These are phyloP conservation scores for Pholiota molesta DNA, from an alignment of 768 basidiomycete species.

Conservation along the genomic window DNA sequence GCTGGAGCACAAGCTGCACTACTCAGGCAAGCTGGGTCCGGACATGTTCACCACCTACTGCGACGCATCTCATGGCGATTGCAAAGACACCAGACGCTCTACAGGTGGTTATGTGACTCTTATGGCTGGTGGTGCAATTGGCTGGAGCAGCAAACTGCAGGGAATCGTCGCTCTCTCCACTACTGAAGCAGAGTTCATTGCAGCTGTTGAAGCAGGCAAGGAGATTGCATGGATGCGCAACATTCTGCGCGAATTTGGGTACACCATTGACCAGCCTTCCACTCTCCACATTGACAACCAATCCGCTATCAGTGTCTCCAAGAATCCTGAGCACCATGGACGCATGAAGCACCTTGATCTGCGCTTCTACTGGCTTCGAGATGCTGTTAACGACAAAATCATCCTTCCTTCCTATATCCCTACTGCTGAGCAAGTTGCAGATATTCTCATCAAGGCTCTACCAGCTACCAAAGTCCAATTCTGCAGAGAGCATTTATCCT, in stretches of 20 bases:
- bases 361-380: slow-evolving; percentile 4
- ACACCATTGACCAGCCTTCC: slow-evolving; percentile 29
- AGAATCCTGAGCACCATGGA: slow-evolving; percentile 31
- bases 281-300: slow-evolving; percentile 30
- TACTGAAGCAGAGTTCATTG: slow-evolving; percentile 18
- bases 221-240: slow-evolving; percentile 27
- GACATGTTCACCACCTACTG: not conserved
- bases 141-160: slow-evolving; percentile 3
- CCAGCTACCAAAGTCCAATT: too few relatives aligned
- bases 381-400: slow-evolving; percentile 1
- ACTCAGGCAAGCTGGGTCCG: too few relatives aligned
- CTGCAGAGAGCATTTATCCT: too few relatives aligned
- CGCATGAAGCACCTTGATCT: too few relatives aligned
- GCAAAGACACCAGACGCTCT: slow-evolving; percentile 13
- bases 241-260: slow-evolving; percentile 28
- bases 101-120: slow-evolving; percentile 15
- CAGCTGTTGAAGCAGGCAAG: slow-evolving; percentile 8
- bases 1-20: too few relatives aligned
- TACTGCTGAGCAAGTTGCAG: not conserved
- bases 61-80: slow-evolving; percentile 11
- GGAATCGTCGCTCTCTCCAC: not conserved
- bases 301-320: slow-evolving; percentile 30
- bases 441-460: too few relatives aligned
- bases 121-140: slow-evolving; percentile 1
- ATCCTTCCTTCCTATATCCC: slow-evolving; percentile 1